Base-by-base conservation (phyloP, 768 basidiomycete genomes). In the Mycena chlorophos region DNA sequence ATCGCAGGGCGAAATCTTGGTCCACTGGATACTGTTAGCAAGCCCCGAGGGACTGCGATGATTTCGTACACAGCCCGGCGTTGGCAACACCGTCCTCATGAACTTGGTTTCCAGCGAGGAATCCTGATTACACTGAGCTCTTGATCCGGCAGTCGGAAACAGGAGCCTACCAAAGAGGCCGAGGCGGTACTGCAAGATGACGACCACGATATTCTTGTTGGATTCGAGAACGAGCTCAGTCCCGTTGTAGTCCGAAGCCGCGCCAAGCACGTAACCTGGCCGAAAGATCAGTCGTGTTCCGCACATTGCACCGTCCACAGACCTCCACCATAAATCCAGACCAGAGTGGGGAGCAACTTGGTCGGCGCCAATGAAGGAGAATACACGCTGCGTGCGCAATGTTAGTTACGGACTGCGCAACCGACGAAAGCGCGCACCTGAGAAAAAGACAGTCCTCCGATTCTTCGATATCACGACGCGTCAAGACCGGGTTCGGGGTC, bases 51-150 rank as follows among this genome's bases (percentile, higher is more conserved):
- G 26, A 37, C 10, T n/a, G 27, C 17, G 13, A 26, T 20, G 30
- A 65, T 14, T 8, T 12, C 70, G 49, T 39, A 71, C 69, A 62
- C 27, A 70, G 46, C 38, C 69, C 69, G 14, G 67, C 68, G 6
- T 70, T 70, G 39, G 67, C 60, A 0, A 30, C 61, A 14, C 69
- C 69, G 14, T 60, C 57, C 2, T 60, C 49, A 38, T 69, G 63
- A 3, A 70, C 63, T 5, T 42, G 56, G 28, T 50, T 23, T 14
- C 70, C 66, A n/a, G 69, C 5, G 26, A 70, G 55, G 58, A 70
- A 70, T 6, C 70, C 68, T 42, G 8, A 8, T 34, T 34, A 34
- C 8, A 17, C 31, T 8, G 31, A 34, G 17, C 8, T 34, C 31
- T 8, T 34, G 31, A 17, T 8, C 17, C 31, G 8, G 8, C 8